These are phyloP conservation scores for Conticribra weissflogii DNA, from an alignment of 108 stramenopile genomes.

Conservation along the genomic window DNA sequence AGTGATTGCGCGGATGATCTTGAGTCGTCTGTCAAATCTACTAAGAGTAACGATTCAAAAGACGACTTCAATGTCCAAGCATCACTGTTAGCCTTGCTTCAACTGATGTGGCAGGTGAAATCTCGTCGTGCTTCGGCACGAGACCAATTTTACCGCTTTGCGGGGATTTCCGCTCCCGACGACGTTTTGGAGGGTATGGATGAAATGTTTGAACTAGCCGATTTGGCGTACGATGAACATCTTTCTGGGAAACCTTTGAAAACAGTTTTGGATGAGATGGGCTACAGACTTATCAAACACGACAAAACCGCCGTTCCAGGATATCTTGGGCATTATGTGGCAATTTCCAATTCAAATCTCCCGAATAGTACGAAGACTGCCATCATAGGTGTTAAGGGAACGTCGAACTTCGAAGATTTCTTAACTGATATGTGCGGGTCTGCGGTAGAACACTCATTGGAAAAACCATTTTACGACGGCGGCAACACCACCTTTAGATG, in stretches of 20 bases:
- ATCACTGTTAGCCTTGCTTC: conserved; percentile 33
- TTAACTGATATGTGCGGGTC: conserved; percentile 53
- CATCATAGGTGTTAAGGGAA: conserved; percentile 64
- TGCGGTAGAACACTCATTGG: conserved; percentile 34
- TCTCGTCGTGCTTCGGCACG: conserved; percentile 6
- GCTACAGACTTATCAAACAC: conserved; percentile 25
- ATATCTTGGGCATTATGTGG: conserved; percentile 48
- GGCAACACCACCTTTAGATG: conserved; percentile 40
- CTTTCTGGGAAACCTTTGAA: conserved; percentile 7
- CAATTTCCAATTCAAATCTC: no score
- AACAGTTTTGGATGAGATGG: conserved; percentile 12
- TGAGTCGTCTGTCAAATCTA: neutral
- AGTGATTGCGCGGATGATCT: neutral
- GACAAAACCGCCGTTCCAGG: conserved; percentile 45
- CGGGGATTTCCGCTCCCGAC: conserved; percentile 10
- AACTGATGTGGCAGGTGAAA: conserved; percentile 39
- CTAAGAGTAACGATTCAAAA: neutral
- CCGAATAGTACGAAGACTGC: no score
- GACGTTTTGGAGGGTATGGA: conserved; percentile 33
- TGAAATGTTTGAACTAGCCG: conserved; percentile 52
- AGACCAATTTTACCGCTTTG: conserved; percentile 27
- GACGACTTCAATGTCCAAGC: conserved; percentile 12
- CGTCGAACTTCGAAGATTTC: conserved; percentile 58
- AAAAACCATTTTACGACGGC: conserved; percentile 27
- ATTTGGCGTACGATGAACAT: conserved; percentile 58